Evolutionary conservation across 331 rosid genomes (phyloP).

Genomic region (Phaseolus coccineus): DNA sequence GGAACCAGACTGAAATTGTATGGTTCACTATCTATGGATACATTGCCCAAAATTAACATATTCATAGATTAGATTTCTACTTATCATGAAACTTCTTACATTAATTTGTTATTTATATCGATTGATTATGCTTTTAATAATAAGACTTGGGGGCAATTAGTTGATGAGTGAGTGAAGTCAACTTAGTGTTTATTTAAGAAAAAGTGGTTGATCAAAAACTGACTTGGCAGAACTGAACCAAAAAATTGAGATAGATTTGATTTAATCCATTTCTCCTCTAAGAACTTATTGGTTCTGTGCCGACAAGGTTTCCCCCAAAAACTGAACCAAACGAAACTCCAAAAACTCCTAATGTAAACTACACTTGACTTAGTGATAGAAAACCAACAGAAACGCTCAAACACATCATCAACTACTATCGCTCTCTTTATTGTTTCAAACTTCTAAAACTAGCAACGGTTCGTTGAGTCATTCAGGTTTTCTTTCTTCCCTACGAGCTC

Average conservation of each 20-base stretch:
- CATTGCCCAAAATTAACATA: background rate
- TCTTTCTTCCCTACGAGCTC: background rate
- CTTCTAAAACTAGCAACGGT: background rate
- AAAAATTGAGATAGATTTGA: background rate
- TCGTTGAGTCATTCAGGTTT: background rate
- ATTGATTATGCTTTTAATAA: background rate
- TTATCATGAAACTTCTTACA: background rate
- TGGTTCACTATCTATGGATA: background rate
- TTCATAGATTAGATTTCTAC: background rate
- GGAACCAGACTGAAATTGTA: slow-evolving; percentile 4
- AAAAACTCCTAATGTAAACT: background rate
- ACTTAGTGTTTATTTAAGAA: background rate
- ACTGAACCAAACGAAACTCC: background rate
- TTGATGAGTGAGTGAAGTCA: background rate
- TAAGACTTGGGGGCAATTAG: background rate
- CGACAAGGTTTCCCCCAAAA: background rate
- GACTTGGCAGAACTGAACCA: slow-evolving; percentile 18
- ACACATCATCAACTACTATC: slow-evolving; percentile 14
- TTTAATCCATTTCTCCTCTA: slow-evolving; percentile 1
- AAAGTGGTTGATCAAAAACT: background rate
- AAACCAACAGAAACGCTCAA: slow-evolving; percentile 19
- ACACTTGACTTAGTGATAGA: background rate
- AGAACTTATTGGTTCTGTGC: background rate
- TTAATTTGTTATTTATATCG: background rate
- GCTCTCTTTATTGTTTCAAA: background rate